These are phyloP conservation scores for Neostapfia colusana DNA, from an alignment of 176 grass and related monocot species.

Conservation along the genomic window DNA sequence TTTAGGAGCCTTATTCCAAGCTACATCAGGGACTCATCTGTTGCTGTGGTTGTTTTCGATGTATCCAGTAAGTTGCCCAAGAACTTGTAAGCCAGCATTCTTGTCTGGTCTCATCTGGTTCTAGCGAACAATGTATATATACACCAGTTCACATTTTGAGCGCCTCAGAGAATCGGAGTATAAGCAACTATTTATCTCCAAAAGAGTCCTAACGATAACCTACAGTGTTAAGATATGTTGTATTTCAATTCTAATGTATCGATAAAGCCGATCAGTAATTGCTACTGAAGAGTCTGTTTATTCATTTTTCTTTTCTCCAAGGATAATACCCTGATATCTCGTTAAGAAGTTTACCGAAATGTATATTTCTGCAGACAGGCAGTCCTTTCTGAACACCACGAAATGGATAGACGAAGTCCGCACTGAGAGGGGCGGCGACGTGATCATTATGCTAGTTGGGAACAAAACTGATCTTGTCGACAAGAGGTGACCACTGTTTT, in stretches of 20 bases:
- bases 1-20: conserved; percentile 80
- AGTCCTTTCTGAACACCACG: conserved; percentile 34
- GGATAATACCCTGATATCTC: not conserved
- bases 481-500: not conserved
- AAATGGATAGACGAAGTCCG: conserved; percentile 38
- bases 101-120: not conserved
- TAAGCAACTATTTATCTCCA: not conserved
- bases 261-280: not conserved
- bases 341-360: not conserved
- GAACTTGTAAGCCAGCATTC: conserved; percentile 39
- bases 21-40: conserved; percentile 64
- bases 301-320: not conserved
- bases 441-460: conserved; percentile 32
- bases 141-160: not conserved
- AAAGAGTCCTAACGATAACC: not conserved
- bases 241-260: not conserved
- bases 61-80: conserved; percentile 25
- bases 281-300: not conserved
- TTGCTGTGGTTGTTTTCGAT: conserved; percentile 33
- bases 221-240: not conserved
- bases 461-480: conserved; percentile 39
- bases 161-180: not conserved
- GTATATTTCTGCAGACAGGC: not conserved
- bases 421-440: conserved; percentile 29
- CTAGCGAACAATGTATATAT: not conserved